Conservation (phyloP, 805 yeast species). For the Blastobotrys parvus region DNA sequence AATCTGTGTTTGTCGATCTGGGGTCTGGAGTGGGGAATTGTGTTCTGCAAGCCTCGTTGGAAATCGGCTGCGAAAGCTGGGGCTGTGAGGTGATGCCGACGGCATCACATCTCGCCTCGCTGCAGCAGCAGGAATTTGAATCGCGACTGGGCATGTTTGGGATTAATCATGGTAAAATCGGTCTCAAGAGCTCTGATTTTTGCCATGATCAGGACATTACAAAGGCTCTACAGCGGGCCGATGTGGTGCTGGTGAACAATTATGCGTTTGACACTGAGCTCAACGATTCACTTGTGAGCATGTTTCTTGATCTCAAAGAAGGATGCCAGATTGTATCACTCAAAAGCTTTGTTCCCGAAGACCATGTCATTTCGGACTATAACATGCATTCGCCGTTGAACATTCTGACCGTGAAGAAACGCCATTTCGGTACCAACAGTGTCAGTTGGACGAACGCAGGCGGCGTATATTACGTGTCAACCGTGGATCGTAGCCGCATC, state of each 20-base stretch:
- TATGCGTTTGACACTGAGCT: constrained; percentile 73
- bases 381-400: constrained; percentile 52
- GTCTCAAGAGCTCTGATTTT: constrained; percentile 63
- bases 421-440: constrained; percentile 55
- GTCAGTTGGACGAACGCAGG: constrained; percentile 86
- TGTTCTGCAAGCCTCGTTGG: constrained; percentile 79
- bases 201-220: constrained; percentile 53
- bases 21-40: constrained; percentile 97
- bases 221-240: constrained; percentile 47
- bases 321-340: constrained; percentile 77
- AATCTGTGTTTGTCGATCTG: constrained; percentile 66
- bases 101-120: constrained; percentile 59
- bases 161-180: constrained; percentile 44
- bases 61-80: constrained; percentile 73
- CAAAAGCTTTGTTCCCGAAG: constrained; percentile 69
- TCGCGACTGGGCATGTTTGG: constrained; percentile 59
- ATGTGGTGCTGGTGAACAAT: constrained; percentile 73
- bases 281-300: constrained; percentile 56
- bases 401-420: constrained; percentile 53
- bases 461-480: constrained; percentile 69
- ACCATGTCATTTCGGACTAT: constrained; percentile 53
- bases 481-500: constrained; percentile 38
- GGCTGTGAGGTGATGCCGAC: constrained; percentile 88
- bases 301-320: constrained; percentile 54
- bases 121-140: constrained; percentile 51